Percentiles rank a stretch among this genome's conserved stretches.
Evolutionary conservation across 2,329 filamentous ascomycete genomes (phyloP).

Genomic region (Furcasterigmium sp.): DNA sequence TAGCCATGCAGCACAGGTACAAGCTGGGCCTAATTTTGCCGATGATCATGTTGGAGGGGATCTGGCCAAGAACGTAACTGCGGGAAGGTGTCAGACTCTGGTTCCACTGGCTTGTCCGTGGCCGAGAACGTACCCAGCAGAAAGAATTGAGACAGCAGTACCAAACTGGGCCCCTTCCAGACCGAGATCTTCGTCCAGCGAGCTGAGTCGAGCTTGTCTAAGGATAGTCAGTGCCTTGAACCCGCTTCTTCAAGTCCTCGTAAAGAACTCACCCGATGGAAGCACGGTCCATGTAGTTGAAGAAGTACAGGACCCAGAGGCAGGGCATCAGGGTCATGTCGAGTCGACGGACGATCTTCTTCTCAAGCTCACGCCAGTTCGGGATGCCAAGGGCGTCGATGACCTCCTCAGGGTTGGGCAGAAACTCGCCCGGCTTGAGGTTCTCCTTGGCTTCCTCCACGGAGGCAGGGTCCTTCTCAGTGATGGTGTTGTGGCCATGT

Average conservation of each 20-base stretch:
- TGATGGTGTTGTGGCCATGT: neutral
- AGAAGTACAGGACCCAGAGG: conserved; percentile 13
- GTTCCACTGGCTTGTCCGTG: too few relatives aligned
- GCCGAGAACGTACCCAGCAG: conserved; percentile 11
- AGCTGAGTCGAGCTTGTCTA: conserved; percentile 17
- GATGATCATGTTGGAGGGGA: conserved; percentile 23
- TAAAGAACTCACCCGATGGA: conserved; percentile 11
- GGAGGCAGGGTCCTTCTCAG: conserved; percentile 1
- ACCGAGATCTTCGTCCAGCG: conserved; percentile 16
- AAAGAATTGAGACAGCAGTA: conserved; percentile 17
- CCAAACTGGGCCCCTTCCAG: conserved; percentile 17
- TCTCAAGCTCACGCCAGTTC: conserved; percentile 15
- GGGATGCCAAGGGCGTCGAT: conserved; percentile 14
- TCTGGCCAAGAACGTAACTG: conserved; percentile 15
- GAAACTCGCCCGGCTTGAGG: neutral
- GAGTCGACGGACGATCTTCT: conserved; percentile 12
- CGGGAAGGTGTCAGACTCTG: too few relatives aligned
- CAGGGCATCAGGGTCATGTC: conserved; percentile 14
- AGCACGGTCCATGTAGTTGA: conserved; percentile 14
- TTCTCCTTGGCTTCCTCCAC: conserved; percentile 2
- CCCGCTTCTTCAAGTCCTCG: too few relatives aligned
- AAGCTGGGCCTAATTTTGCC: conserved; percentile 11
- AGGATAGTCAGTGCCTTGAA: too few relatives aligned
- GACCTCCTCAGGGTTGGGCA: conserved; percentile 10
- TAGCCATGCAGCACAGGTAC: conserved; percentile 11